Evolutionary conservation across 73 alveolate species (phyloP).

Genomic region (Uronychia setigera): DNA sequence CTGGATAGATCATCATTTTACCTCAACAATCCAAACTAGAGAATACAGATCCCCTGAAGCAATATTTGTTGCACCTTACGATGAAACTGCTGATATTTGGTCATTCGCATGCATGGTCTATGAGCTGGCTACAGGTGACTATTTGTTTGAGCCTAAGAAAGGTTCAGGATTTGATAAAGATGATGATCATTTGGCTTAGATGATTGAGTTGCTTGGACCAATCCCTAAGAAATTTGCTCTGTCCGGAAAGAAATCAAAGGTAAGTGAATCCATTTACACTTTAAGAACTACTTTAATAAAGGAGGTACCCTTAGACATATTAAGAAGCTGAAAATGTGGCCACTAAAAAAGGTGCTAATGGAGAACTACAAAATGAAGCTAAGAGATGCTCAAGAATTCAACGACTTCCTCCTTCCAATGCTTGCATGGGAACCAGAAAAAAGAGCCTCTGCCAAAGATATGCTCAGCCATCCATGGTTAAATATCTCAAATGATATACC

Average conservation of each 20-base stretch:
- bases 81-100: conserved; percentile 97
- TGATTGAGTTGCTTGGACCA: conserved; percentile 89
- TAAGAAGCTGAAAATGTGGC: conserved; percentile 74
- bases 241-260: conserved; percentile 80
- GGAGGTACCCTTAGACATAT: conserved; percentile 80
- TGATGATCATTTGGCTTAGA: conserved; percentile 93
- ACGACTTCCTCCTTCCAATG: conserved; percentile 19
- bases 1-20: conserved; percentile 91
- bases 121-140: conserved; percentile 98
- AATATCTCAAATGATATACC: no score
- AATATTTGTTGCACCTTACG: conserved; percentile 93
- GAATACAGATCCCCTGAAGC: conserved; percentile 99
- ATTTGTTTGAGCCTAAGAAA: conserved; percentile 92
- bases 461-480: conserved; percentile 25
- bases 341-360: conserved; percentile 75
- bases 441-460: conserved; percentile 29
- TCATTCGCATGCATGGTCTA: conserved; percentile 96
- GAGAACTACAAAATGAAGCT: conserved; percentile 23
- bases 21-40: conserved; percentile 88
- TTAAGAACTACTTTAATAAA: conserved; percentile 59
- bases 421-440: conserved; percentile 28
- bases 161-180: conserved; percentile 86
- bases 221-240: conserved; percentile 86
- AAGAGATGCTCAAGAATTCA: conserved; percentile 14
- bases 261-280: conserved; percentile 59